Evolutionary conservation across 2,329 filamentous ascomycete genomes (phyloP), one percentile per base, ranked within the genome.

Genomic region (Salinomyces thailandicus): DNA sequence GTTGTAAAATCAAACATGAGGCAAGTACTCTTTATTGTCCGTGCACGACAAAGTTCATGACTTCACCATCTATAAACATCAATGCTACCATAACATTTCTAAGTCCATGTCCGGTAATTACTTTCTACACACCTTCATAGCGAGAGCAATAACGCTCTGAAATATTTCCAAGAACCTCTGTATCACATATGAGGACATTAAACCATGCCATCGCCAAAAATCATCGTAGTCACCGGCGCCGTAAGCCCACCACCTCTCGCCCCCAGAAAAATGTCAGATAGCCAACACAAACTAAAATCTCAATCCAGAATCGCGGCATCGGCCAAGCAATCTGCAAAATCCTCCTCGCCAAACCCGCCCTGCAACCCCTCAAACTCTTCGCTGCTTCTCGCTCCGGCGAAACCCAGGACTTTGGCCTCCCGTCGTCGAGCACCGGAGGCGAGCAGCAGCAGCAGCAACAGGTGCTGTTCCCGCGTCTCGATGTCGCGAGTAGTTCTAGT

Each of bases 211-310:
- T 26, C 22, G 17, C 48, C 49, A 9, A 53, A 49, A 36, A 42
- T 51, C 27, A 46, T 59, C 33, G 52, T 59, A 32, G 54, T 59
- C 4, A 59, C 55, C 15, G 55, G 55, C 35, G 54, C 55, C 9
- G 55, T 57, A 49, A 19, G 6, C 8, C 27, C 13, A 24, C 15
- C 12, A 11, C 22, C 12, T 30, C 14, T 12, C 33, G 12, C 26
- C 14, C 16, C 12, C 31, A n/a, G n/a, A n/a, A n/a, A n/a, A n/a
- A n/a, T n/a, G n/a, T n/a, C n/a, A n/a, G n/a, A n/a, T n/a, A n/a
- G 7, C 16, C n/a, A n/a, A n/a, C n/a, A n/a, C n/a, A 7, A 6
- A 20, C 36, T 40, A 5, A 45, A 20, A 16, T 2, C 35, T 26
- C 12, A 5, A 5, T 0, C 12, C 35, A 58, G 55, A 60, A 60